phyloP scores from a whole-genome alignment of 208 protist species.

The Leishmania lainsoni region DNA sequence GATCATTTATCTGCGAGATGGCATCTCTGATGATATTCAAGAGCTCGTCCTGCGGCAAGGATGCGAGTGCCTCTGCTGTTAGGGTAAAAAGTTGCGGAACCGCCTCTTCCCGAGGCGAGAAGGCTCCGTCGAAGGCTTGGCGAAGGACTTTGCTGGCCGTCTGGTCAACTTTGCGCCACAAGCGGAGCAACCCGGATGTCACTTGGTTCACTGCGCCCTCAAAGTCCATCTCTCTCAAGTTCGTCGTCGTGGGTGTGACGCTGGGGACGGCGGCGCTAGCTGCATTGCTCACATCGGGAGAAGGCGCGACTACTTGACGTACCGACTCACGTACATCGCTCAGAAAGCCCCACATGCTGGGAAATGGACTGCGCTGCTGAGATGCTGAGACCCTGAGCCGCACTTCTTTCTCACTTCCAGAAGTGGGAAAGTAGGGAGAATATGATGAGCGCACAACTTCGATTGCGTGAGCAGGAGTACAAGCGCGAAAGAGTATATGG shows the following conservation, averaged over 20 bases:
- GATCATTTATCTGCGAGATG: conserved; percentile 33
- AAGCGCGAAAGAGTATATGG: background rate
- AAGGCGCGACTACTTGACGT: conserved; percentile 26
- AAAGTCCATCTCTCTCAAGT: conserved; percentile 2
- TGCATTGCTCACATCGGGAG: background rate
- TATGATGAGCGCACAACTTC: background rate
- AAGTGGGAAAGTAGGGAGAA: background rate
- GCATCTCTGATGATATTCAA: conserved; percentile 42
- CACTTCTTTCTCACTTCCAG: background rate
- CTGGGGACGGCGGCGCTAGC: background rate
- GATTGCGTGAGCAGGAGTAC: background rate
- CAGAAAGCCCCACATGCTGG: conserved; percentile 26
- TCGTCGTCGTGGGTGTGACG: background rate
- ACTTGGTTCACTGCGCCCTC: conserved; percentile 18
- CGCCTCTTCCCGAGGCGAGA: conserved; percentile 26
- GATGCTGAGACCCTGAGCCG: background rate
- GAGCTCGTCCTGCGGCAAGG: conserved; percentile 36
- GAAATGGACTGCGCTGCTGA: background rate
- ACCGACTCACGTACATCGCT: conserved; percentile 32
- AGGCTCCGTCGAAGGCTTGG: conserved; percentile 29
- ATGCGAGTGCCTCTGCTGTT: conserved; percentile 24
- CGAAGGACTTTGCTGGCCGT: conserved; percentile 34
- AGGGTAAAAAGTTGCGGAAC: conserved; percentile 41
- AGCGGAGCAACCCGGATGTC: conserved; percentile 19
- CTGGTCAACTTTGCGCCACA: conserved; percentile 45